Evolutionary conservation across 805 yeast species (phyloP).

Genomic region (Kazachstania africana): DNA sequence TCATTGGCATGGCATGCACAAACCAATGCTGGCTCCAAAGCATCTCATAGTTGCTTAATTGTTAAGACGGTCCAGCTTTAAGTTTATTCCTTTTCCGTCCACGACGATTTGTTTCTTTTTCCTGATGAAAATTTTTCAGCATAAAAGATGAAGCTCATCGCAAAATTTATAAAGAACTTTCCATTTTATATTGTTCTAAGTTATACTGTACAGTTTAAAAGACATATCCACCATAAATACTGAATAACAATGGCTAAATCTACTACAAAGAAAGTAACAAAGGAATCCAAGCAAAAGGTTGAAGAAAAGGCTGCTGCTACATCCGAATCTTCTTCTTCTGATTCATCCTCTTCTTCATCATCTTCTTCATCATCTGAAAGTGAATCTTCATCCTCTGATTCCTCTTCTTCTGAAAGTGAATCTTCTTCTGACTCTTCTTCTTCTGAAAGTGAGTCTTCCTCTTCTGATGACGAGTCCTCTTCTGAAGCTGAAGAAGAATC

Average conservation of each 20-base stretch:
- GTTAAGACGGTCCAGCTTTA: too few species aligned
- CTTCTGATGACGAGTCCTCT: conserved; percentile 11
- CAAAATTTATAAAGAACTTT: too few species aligned
- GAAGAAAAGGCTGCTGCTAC: conserved; percentile 16
- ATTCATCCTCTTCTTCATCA: conserved; percentile 15
- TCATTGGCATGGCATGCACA: too few species aligned
- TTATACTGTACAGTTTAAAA: too few species aligned
- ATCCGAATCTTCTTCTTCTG: conserved; percentile 6
- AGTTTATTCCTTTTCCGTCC: too few species aligned
- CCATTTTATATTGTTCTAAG: too few species aligned
- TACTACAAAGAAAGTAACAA: conserved; percentile 21
- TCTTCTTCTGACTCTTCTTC: conserved; percentile 6
- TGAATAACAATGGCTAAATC: conserved; percentile 15
- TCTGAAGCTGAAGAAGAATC: conserved; percentile 6
- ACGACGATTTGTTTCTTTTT: too few species aligned
- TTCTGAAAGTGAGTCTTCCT: conserved; percentile 26
- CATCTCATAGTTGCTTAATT: too few species aligned
- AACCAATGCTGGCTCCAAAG: too few species aligned
- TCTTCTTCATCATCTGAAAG: conserved; percentile 6
- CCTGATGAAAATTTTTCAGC: too few species aligned
- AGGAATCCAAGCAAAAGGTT: conserved; percentile 11
- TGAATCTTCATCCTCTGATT: conserved; percentile 25
- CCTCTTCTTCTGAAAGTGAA: conserved; percentile 23
- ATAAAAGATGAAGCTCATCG: too few species aligned
- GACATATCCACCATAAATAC: background rate